These are phyloP conservation scores for Sophora flavescens DNA, from an alignment of 306 rosid genomes.

Conservation along the genomic window DNA sequence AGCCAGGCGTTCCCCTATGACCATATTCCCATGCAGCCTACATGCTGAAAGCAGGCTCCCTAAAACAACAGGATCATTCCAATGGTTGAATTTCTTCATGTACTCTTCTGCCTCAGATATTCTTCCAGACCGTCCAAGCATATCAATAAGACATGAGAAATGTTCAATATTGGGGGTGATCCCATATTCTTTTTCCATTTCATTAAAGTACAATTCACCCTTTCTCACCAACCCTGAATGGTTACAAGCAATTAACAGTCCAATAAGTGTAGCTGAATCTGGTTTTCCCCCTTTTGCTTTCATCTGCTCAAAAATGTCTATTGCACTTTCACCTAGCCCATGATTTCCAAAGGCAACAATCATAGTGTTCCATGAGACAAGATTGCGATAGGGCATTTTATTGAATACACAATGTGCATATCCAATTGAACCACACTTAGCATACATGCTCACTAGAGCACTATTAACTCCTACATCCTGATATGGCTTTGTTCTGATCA, in stretches of 20 bases:
- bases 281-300: constrained; percentile 47
- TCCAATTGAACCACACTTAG: constrained; percentile 55
- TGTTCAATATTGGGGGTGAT: constrained; percentile 48
- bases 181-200: constrained; percentile 49
- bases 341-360: constrained; percentile 57
- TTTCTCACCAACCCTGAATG: constrained; percentile 54
- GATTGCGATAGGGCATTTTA: constrained; percentile 43
- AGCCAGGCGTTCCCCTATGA: constrained; percentile 48
- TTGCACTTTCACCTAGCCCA: constrained; percentile 53
- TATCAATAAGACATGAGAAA: constrained; percentile 58
- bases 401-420: constrained; percentile 50
- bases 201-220: constrained; percentile 47
- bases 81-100: constrained; percentile 45
- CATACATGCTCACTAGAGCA: constrained; percentile 54
- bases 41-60: constrained; percentile 61
- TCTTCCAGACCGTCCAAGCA: constrained; percentile 59
- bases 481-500: constrained; percentile 38
- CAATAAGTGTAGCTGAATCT: constrained; percentile 53
- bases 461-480: constrained; percentile 54
- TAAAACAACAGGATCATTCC: constrained; percentile 48
- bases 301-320: constrained; percentile 52
- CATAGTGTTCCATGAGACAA: constrained; percentile 57
- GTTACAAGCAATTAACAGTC: constrained; percentile 54
- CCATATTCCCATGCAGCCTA: constrained; percentile 49
- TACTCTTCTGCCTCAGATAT: constrained; percentile 51